Evolutionary conservation across 352 stramenopile species (phyloP).

Genomic region (Pythium volutum): DNA sequence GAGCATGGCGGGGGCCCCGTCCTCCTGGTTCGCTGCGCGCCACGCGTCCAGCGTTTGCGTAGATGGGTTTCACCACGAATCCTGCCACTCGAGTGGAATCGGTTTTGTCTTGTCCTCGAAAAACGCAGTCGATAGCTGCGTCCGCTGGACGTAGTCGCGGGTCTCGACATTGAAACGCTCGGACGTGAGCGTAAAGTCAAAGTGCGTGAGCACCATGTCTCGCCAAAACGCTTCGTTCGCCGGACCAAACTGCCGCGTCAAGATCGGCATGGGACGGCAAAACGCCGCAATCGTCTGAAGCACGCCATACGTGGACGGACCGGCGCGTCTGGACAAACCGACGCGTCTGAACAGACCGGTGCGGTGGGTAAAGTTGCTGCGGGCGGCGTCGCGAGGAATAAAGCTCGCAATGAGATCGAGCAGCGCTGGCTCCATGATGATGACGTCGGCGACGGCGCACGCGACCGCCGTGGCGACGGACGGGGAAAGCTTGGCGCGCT

Average conservation of each 20-base stretch:
- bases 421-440: not conserved
- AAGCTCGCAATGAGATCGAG: not conserved
- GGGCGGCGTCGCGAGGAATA: not conserved
- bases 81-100: not conserved
- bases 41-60: not conserved
- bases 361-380: too few relatives aligned
- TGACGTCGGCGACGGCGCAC: not conserved
- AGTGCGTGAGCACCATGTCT: not conserved
- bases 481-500: not conserved
- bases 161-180: not conserved
- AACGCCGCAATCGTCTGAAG: not conserved
- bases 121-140: not conserved
- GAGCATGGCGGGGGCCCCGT: not conserved
- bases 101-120: not conserved
- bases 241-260: not conserved
- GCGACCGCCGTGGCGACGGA: not conserved
- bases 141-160: not conserved
- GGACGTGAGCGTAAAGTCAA: not conserved
- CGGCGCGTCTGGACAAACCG: too few relatives aligned
- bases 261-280: not conserved
- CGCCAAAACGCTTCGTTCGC: conserved; percentile 1
- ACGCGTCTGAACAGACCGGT: too few relatives aligned
- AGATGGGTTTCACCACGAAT: not conserved
- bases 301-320: too few relatives aligned
- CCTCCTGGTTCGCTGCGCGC: not conserved